Evolutionary conservation across 495 filamentous ascomycete genomes (phyloP).

Genomic region (Aspergillus cristatus): DNA sequence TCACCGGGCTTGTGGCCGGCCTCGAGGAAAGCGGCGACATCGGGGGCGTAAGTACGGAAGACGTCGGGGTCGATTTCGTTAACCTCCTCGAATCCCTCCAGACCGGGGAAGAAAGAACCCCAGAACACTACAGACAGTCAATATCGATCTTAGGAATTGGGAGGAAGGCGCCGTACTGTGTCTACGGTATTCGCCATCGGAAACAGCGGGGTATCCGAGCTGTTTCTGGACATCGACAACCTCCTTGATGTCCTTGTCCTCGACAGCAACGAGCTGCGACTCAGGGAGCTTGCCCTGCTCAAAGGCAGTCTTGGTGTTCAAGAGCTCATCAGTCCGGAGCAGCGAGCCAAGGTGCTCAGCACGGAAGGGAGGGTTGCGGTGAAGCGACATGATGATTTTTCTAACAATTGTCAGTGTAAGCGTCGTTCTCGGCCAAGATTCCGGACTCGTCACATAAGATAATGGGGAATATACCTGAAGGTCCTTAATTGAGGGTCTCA

Average conservation of each 20-base stretch:
- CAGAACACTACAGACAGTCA: conserved; percentile 43
- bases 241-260: conserved; percentile 58
- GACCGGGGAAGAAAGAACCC: conserved; percentile 68
- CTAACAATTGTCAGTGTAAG: neutral
- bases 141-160: neutral
- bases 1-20: conserved; percentile 65
- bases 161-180: conserved; percentile 34
- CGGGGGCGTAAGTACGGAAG: conserved; percentile 69
- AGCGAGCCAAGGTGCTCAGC: conserved; percentile 82
- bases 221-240: conserved; percentile 57
- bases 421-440: neutral
- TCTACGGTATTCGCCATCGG: conserved; percentile 68
- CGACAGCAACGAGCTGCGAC: conserved; percentile 36
- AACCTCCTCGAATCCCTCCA: conserved; percentile 61
- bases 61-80: conserved; percentile 47
- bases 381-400: conserved; percentile 30
- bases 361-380: conserved; percentile 63
- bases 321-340: conserved; percentile 59
- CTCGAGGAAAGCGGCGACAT: conserved; percentile 66
- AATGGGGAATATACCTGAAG: no score
- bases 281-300: conserved; percentile 39
- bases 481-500: no score
- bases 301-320: conserved; percentile 50
- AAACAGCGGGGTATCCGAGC: conserved; percentile 58
- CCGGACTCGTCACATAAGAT: no score